Evolutionary conservation across 2,329 filamentous ascomycete species (phyloP), one percentile per base, ranked within the genome.

Genomic region (Dactylellina leptospora): DNA sequence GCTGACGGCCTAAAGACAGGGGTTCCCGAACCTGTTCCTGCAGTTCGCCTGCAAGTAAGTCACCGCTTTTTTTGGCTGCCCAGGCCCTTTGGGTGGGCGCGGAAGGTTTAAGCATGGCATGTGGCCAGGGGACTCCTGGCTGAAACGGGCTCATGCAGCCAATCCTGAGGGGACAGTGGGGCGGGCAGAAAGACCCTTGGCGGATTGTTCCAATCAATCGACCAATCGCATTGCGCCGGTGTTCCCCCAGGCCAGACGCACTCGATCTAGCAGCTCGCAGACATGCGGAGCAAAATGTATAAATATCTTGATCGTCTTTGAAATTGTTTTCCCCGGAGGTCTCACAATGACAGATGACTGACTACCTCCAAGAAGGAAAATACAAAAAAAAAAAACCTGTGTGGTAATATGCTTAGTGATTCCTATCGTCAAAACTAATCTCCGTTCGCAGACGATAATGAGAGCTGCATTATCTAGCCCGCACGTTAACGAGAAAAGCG

Each of bases 101-200:
- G 68, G 68, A 72, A 72, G 54, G 59, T 72, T 71, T 72, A 60
- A 64, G 59, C 68, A 58, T 59, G 68, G 59, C 59, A 61, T 22
- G 38, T 48, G 59, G 59, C 47, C 51, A 60, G 60, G 60, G 66
- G 45, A 38, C 33, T 20, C 68, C 59, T 72, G 47, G 68, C 68
- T 72, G 68, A 72, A 72, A 72, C 68, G 53, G 54, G 50, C 58
- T 71, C 58, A 71, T 71, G 58, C 66, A 63, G 58, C 66, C 66
- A 71, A 71, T 71, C 64, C 66, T 71, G 58, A 71, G 53, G 45
- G 55, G 36, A 40, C 53, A 23, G 55, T 61, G 66, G 66, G 44
- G 56, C 58, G 58, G 66, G 51, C 56, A 71, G 66, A 58, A 70
- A 62, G 28, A 33, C 33, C 44, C 47, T 70, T 56, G 66, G 48